Evolutionary conservation across 2,329 filamentous ascomycete genomes (phyloP).

Genomic region (Botrytis byssoidea): DNA sequence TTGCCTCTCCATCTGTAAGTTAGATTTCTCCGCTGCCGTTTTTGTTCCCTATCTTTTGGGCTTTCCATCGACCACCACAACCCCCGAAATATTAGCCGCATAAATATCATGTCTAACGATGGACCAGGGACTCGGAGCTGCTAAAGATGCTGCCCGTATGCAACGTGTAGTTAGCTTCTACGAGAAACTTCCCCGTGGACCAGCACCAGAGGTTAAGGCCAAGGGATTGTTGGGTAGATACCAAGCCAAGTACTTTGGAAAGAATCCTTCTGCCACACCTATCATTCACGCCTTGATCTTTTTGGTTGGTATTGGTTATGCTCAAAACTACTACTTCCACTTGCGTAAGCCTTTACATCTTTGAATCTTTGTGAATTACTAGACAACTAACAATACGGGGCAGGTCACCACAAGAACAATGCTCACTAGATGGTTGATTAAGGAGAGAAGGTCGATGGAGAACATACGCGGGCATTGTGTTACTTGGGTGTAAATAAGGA

Average conservation of each 20-base stretch:
- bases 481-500: conserved; percentile 36
- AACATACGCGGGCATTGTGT: conserved; percentile 14
- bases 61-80: not conserved
- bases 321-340: conserved; percentile 99
- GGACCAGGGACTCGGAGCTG: conserved; percentile 82
- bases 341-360: conserved; percentile 67
- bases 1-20: conserved; percentile 42
- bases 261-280: conserved; percentile 83
- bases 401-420: conserved; percentile 99
- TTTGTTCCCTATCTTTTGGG: not conserved
- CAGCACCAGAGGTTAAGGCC: conserved; percentile 78
- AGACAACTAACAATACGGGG: conserved; percentile 28
- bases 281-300: conserved; percentile 81
- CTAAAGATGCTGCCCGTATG: conserved; percentile 96
- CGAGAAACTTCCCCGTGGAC: conserved; percentile 92
- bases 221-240: conserved; percentile 85
- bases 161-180: conserved; percentile 98
- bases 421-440: conserved; percentile 69
- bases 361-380: not conserved
- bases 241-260: conserved; percentile 90
- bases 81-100: not conserved
- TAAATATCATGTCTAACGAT: not conserved
- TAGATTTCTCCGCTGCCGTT: not conserved
- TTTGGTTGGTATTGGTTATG: conserved; percentile 82
- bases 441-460: not conserved